Evolutionary conservation across 2,329 filamentous ascomycete species (phyloP).

Genomic region (Fusarium aywerte): DNA sequence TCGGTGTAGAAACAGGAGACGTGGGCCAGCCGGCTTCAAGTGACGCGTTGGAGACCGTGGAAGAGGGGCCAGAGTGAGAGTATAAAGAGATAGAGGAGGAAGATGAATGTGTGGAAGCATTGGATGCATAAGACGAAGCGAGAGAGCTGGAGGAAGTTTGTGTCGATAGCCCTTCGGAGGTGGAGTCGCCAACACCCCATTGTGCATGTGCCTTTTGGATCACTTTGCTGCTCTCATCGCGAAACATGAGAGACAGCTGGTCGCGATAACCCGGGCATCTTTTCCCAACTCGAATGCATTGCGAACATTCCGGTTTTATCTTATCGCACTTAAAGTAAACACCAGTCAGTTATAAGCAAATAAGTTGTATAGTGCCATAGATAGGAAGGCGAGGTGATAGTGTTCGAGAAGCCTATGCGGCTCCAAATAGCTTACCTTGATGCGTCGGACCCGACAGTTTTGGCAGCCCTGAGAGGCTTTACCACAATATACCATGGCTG

Average conservation of each 20-base stretch:
- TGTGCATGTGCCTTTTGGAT: constrained; percentile 67
- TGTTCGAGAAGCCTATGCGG: background rate
- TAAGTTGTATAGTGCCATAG: background rate
- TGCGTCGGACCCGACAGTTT: constrained; percentile 63
- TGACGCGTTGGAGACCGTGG: constrained; percentile 33
- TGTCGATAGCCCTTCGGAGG: constrained; percentile 24
- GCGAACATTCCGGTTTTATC: constrained; percentile 68
- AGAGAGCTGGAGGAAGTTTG: constrained; percentile 44
- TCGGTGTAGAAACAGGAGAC: constrained; percentile 29
- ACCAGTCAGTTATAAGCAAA: constrained; percentile 19
- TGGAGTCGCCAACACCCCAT: constrained; percentile 54
- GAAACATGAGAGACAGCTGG: constrained; percentile 72
- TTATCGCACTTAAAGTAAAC: constrained; percentile 66
- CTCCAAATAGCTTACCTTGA: constrained; percentile 58
- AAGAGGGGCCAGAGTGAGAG: constrained; percentile 16
- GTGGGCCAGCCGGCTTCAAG: constrained; percentile 34
- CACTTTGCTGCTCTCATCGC: constrained; percentile 72
- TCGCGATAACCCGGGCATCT: constrained; percentile 73
- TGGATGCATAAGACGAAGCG: constrained; percentile 35
- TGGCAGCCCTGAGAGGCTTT: constrained; percentile 67
- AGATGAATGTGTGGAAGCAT: constrained; percentile 30
- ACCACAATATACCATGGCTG: constrained; percentile 65
- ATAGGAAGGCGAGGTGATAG: background rate
- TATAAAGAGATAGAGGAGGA: constrained; percentile 26
- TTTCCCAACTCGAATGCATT: constrained; percentile 69